Base-by-base conservation (phyloP, 1,284 basidiomycete genomes). In the Rhodotorula sp. region DNA sequence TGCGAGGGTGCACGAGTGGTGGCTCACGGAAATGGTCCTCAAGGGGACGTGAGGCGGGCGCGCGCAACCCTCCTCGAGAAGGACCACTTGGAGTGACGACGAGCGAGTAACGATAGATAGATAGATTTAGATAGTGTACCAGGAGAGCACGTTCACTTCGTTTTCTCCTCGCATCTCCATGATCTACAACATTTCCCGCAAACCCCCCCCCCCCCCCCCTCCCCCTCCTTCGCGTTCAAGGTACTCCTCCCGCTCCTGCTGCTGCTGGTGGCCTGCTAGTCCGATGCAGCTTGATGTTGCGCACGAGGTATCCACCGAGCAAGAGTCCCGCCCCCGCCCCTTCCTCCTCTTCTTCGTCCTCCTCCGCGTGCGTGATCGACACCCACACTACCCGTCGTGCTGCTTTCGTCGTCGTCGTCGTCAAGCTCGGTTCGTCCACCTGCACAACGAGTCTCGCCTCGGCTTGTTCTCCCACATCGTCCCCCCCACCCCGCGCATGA, bases 1-100 rank as follows among this genome's bases (percentile, higher is more conserved):
- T 79, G 83, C 86, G 66, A 86, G 95, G 47, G 90, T 97, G 77
- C 94, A 97, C 79, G 89, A 94, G 73, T 92, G 74, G 71, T 75
- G 68, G 69, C 56, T 71, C 0, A 36, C 52, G 32, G 61, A 65
- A n/a, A 57, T 74, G 60, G 68, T 74, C 0, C 29, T 68, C 44
- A 53, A 61, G 34, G 30, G 24, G 27, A 19, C 57, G 57, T 47
- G 13, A 15, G 11, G 11, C 39, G 39, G 13, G 36, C 36, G 36
- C 36, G n/a, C n/a, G n/a, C n/a, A n/a, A n/a, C n/a, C n/a, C n/a
- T n/a, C n/a, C n/a, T n/a, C n/a, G n/a, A n/a, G n/a, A n/a, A n/a
- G n/a, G n/a, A n/a, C n/a, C n/a, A n/a, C n/a, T n/a, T n/a, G n/a
- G n/a, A n/a, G n/a, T n/a, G n/a, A n/a, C n/a, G n/a, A n/a, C n/a